phyloP scores from a whole-genome alignment of 2,329 filamentous ascomycete species.

The Graphiopsis chlorocephala region DNA sequence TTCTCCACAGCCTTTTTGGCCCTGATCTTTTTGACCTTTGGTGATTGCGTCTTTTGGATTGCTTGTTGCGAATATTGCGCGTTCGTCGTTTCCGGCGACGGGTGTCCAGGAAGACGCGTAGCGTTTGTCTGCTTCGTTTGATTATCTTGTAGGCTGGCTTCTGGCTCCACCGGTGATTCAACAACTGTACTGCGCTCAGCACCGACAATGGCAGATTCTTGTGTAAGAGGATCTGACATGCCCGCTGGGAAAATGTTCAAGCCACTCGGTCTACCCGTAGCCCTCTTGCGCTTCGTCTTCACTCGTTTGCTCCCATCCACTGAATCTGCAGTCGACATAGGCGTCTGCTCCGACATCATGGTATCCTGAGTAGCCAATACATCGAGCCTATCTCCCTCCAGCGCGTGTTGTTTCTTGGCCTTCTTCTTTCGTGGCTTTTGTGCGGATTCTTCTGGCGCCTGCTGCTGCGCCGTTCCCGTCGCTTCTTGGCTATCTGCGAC shows the following conservation, averaged over 20 bases:
- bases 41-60: neutral
- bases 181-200: neutral
- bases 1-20: neutral
- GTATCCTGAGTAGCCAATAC: neutral
- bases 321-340: neutral
- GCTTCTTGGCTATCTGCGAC: slow-evolving; percentile 2
- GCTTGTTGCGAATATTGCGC: neutral
- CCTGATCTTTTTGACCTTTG: neutral
- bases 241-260: slow-evolving; percentile 11
- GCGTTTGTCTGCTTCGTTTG: neutral
- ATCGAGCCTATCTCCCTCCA: neutral
- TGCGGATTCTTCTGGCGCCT: slow-evolving; percentile 3
- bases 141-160: neutral
- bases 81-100: neutral
- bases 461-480: slow-evolving; percentile 12
- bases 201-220: neutral
- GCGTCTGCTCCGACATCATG: neutral
- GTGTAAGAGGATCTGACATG: neutral
- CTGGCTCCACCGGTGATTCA: neutral
- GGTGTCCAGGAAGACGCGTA: neutral
- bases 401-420: slow-evolving; percentile 8
- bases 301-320: neutral
- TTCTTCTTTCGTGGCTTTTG: slow-evolving; percentile 18
- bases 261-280: slow-evolving; percentile 8
- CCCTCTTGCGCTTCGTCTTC: slow-evolving; percentile 14